phyloP scores from a whole-genome alignment of 2,329 filamentous ascomycete species.

The Ophiostoma sp. region DNA sequence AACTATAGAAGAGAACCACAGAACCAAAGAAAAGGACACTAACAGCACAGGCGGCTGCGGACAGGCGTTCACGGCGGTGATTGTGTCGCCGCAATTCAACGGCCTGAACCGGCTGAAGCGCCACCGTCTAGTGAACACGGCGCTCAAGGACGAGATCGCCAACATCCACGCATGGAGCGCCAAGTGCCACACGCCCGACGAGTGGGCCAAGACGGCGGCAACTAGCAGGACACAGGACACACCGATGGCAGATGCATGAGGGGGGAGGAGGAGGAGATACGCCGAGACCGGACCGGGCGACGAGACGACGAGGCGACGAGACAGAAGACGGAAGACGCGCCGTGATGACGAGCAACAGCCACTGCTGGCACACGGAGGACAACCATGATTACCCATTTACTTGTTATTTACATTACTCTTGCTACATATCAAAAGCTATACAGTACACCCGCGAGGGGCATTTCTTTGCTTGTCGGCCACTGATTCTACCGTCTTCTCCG shows the following conservation, averaged over 20 bases:
- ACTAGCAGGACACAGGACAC: conserved; percentile 49
- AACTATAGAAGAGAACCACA: not conserved
- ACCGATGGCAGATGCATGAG: conserved; percentile 41
- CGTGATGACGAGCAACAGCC: not conserved
- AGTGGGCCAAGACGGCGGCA: conserved; percentile 70
- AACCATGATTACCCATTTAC: conserved; percentile 11
- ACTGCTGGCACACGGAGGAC: not conserved
- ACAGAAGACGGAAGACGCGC: not conserved
- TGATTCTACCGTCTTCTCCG: not conserved
- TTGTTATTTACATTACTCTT: not conserved
- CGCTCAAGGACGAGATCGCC: conserved; percentile 80
- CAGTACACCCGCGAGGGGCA: not conserved
- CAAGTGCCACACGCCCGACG: conserved; percentile 85
- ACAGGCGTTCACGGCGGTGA: conserved; percentile 55
- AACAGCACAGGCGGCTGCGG: conserved; percentile 51
- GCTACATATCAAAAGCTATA: not conserved
- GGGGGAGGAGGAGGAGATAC: not conserved
- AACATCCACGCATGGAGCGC: conserved; percentile 92
- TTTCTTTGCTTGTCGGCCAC: not conserved
- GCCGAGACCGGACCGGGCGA: not conserved
- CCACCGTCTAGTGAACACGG: conserved; percentile 78
- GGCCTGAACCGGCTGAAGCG: conserved; percentile 74
- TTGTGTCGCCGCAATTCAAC: conserved; percentile 62
- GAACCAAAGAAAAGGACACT: no score
- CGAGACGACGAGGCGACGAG: no score